Conservation (phyloP, 345 rosid genomes). For the Turritis glabra region DNA sequence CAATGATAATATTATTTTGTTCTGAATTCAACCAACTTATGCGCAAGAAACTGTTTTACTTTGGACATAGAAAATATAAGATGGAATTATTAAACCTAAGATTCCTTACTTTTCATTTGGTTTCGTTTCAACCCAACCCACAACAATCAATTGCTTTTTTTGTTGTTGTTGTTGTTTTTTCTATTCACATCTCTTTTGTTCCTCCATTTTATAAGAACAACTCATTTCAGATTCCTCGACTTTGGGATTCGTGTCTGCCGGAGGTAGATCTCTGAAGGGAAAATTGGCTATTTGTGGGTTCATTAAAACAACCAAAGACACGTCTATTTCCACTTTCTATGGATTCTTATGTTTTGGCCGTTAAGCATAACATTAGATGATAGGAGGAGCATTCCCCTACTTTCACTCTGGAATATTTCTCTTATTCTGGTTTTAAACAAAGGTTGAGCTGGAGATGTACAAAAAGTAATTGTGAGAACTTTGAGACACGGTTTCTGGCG, state of each 20-base stretch:
- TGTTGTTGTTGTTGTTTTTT: no score
- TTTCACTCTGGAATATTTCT: not conserved
- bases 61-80: not conserved
- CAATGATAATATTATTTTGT: not conserved
- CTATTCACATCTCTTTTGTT: not conserved
- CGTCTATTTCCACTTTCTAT: not conserved
- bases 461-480: not conserved
- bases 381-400: not conserved
- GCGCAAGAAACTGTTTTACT: not conserved
- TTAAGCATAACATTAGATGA: not conserved
- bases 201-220: not conserved
- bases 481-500: not conserved
- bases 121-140: conserved; percentile 9
- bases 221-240: not conserved
- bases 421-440: not conserved
- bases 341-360: not conserved
- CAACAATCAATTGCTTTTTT: not conserved
- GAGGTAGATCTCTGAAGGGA: not conserved
- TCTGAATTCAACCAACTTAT: not conserved
- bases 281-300: not conserved
- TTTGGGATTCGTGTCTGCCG: not conserved
- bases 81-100: not conserved
- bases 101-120: not conserved
- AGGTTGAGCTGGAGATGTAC: not conserved
- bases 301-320: not conserved